phyloP scores from a whole-genome alignment of 177 flowering plant species.

The Vitis hybrid region DNA sequence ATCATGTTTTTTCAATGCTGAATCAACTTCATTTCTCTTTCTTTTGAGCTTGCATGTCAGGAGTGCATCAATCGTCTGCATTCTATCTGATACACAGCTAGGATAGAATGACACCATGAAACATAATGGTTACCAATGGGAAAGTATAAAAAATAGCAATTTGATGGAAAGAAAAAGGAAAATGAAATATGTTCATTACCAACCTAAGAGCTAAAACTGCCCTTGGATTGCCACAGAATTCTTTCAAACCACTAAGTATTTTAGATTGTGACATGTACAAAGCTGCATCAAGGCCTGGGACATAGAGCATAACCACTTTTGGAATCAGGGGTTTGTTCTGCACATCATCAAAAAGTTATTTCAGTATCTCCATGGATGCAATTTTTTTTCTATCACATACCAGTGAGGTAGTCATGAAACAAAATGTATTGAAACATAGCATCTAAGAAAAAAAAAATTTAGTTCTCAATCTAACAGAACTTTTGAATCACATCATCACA shows the following conservation, averaged over 20 bases:
- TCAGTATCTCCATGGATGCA: constrained; percentile 1
- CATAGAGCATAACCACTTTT: constrained; percentile 89
- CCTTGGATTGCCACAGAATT: constrained; percentile 78
- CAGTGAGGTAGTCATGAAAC: not conserved
- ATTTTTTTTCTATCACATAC: not conserved
- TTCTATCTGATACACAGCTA: constrained; percentile 91
- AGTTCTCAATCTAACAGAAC: too few species aligned
- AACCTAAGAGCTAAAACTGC: constrained; percentile 90
- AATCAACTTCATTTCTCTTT: constrained; percentile 52
- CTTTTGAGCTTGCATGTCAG: constrained; percentile 80
- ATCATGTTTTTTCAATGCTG: constrained; percentile 28
- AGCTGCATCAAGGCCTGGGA: constrained; percentile 98
- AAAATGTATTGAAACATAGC: not conserved
- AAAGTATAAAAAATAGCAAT: constrained; percentile 2
- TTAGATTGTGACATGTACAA: constrained; percentile 77
- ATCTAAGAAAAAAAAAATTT: too few species aligned
- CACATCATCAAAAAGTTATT: constrained; percentile 24
- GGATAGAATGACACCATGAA: constrained; percentile 26
- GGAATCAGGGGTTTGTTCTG: constrained; percentile 97
- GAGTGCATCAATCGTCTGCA: constrained; percentile 92
- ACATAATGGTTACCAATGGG: not conserved
- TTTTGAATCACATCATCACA: too few species aligned
- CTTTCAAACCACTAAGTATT: constrained; percentile 53
- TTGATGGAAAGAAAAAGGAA: not conserved
- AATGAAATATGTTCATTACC: constrained; percentile 21